A percentile compares a stretch with the other conserved stretches of the same genome.
Conservation (phyloP, 1,284 basidiomycete species). For the Cryptococcus sp. region DNA sequence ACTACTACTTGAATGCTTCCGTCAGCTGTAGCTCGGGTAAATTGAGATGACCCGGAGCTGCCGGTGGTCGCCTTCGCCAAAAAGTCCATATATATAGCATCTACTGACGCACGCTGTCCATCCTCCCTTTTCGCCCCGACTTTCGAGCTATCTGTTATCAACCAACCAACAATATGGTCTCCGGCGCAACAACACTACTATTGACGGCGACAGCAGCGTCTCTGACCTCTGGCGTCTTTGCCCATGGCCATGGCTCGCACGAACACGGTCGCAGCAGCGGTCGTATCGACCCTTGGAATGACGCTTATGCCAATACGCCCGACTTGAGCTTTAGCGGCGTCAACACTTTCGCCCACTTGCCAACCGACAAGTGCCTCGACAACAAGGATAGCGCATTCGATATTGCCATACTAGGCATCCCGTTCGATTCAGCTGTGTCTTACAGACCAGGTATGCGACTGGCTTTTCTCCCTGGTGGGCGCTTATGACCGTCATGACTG, state of each 20-base stretch:
- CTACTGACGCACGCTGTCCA: no score
- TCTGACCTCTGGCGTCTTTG: not conserved
- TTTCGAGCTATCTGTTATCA: no score
- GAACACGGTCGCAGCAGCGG: not conserved
- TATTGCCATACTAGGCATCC: conserved; percentile 50
- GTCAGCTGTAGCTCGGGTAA: no score
- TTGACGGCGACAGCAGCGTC: no score
- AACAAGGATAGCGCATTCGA: conserved; percentile 52
- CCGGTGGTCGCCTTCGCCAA: no score
- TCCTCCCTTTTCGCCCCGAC: no score
- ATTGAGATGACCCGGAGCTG: no score
- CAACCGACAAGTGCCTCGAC: conserved; percentile 45
- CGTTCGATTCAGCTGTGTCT: conserved; percentile 48
- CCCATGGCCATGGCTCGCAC: conserved; percentile 5
- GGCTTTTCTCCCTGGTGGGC: not conserved
- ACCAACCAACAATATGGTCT: no score
- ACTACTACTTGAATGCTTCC: no score
- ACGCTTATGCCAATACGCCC: conserved; percentile 39
- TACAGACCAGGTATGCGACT: conserved; percentile 41
- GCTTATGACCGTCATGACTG: not conserved
- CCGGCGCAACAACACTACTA: no score
- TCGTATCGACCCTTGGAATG: conserved; percentile 31
- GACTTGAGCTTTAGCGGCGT: conserved; percentile 50
- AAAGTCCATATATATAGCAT: no score
- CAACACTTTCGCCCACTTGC: conserved; percentile 50